Percentiles rank a stretch among this genome's conserved stretches.
These are phyloP conservation scores for Phlebiopsis flavidoalba DNA, from an alignment of 768 basidiomycete genomes.

Conservation along the genomic window DNA sequence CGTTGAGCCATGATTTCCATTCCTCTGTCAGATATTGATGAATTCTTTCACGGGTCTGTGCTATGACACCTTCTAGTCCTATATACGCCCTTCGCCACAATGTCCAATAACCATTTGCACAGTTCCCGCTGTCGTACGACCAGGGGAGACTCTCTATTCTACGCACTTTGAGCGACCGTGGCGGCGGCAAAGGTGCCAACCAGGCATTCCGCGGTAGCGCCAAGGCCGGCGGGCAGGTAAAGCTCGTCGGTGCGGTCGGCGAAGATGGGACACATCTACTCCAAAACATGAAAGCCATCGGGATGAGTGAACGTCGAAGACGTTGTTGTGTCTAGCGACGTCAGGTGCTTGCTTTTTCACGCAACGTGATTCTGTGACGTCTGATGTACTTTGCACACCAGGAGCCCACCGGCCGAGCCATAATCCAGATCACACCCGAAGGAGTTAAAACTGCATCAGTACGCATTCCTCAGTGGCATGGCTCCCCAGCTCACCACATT, in stretches of 20 bases:
- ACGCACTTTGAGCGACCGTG: constrained; percentile 39
- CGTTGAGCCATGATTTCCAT: too few species aligned
- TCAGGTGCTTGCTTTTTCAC: too few species aligned
- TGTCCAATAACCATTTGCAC: too few species aligned
- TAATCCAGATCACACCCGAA: constrained; percentile 51
- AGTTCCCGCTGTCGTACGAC: constrained; percentile 50
- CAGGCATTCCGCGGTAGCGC: constrained; percentile 51
- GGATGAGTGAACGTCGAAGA: constrained; percentile 36
- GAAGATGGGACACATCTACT: constrained; percentile 47
- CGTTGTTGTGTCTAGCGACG: constrained; percentile 34
- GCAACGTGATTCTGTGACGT: too few species aligned
- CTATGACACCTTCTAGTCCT: not conserved
- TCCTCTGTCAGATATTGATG: constrained; percentile 16
- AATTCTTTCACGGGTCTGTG: constrained; percentile 17
- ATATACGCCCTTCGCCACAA: not conserved
- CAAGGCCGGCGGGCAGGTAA: constrained; percentile 42
- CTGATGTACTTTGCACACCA: too few species aligned
- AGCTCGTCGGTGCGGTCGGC: constrained; percentile 50
- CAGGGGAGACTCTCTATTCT: constrained; percentile 59
- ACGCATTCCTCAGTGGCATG: constrained; percentile 19
- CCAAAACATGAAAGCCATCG: constrained; percentile 32
- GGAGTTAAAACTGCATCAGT: constrained; percentile 67
- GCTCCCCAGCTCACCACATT: not conserved
- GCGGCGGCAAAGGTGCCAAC: constrained; percentile 63
- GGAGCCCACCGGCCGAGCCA: constrained; percentile 53